phyloP scores from a whole-genome alignment of 2,329 filamentous ascomycete genomes.

The Ceratocystis cubensis region DNA sequence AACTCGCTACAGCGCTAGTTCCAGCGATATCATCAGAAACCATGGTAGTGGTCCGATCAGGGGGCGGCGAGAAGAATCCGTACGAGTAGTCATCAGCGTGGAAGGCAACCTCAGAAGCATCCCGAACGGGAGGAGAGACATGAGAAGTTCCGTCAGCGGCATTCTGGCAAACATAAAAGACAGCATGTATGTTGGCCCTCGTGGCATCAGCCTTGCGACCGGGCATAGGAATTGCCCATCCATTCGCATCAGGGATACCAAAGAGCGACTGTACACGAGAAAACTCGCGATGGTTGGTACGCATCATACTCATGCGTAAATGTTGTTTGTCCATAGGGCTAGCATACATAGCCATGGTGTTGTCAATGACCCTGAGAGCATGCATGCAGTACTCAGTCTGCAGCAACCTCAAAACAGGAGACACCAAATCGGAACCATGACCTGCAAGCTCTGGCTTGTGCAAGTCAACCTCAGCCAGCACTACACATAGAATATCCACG shows the following conservation, averaged over 20 bases:
- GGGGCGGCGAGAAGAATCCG: constrained; percentile 62
- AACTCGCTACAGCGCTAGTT: constrained; percentile 50
- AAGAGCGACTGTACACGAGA: constrained; percentile 89
- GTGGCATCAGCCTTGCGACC: constrained; percentile 80
- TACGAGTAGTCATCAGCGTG: constrained; percentile 78
- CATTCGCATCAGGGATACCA: constrained; percentile 87
- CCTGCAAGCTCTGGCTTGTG: constrained; percentile 76
- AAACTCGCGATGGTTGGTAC: constrained; percentile 82
- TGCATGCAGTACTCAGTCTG: constrained; percentile 92
- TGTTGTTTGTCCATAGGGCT: constrained; percentile 90
- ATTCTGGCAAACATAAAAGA: constrained; percentile 85
- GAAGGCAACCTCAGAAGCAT: constrained; percentile 89
- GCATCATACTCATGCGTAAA: constrained; percentile 95
- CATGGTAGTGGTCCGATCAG: constrained; percentile 77
- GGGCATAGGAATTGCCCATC: constrained; percentile 91
- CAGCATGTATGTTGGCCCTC: constrained; percentile 82
- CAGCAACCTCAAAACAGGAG: constrained; percentile 73
- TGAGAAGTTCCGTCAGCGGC: constrained; percentile 37
- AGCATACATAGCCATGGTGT: constrained; percentile 87
- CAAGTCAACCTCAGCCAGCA: constrained; percentile 89
- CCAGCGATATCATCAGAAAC: constrained; percentile 69
- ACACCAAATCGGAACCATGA: constrained; percentile 90
- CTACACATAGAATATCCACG: constrained; percentile 74
- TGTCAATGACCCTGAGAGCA: constrained; percentile 80
- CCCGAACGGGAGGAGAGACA: constrained; percentile 54